A percentile compares a stretch with the other conserved stretches of the same genome.
These are phyloP conservation scores for Termitomyces sp. DNA, from an alignment of 768 basidiomycete genomes.

Conservation along the genomic window DNA sequence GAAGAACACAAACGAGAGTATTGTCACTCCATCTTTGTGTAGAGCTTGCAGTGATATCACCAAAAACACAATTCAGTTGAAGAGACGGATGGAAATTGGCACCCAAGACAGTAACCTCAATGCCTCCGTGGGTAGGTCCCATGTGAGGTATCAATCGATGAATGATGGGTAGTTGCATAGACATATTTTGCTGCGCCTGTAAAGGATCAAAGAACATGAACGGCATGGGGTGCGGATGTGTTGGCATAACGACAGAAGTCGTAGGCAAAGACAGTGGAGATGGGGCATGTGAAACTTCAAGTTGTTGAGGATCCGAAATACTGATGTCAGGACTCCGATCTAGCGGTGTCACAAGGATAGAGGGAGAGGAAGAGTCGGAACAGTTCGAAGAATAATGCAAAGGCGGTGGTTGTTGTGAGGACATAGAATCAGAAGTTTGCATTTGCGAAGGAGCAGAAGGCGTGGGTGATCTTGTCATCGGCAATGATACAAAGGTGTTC, in stretches of 20 bases:
- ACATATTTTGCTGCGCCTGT: conserved; percentile 39
- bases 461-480: conserved; percentile 40
- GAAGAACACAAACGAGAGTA: conserved; percentile 86
- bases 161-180: conserved; percentile 63
- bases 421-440: conserved; percentile 20
- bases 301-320: conserved; percentile 27
- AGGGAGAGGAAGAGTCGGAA: conserved; percentile 43
- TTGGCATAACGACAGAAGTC: conserved; percentile 21
- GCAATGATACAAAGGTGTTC: conserved; percentile 36
- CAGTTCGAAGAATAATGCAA: conserved; percentile 32
- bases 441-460: conserved; percentile 29
- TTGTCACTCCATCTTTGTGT: conserved; percentile 92
- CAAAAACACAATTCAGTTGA: conserved; percentile 78
- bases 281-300: conserved; percentile 18
- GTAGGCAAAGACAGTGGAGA: conserved; percentile 21
- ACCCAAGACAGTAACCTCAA: conserved; percentile 91
- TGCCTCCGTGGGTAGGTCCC: conserved; percentile 88
- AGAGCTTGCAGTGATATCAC: conserved; percentile 72
- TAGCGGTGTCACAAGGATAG: conserved; percentile 37
- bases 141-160: conserved; percentile 80
- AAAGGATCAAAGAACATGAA: conserved; percentile 58
- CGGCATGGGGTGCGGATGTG: conserved; percentile 40
- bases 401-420: conserved; percentile 25
- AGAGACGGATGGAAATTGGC: conserved; percentile 79
- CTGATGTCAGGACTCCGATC: conserved; percentile 34